Base-by-base conservation (phyloP, 2,329 filamentous ascomycete species). In the Aspergillus ustus region DNA sequence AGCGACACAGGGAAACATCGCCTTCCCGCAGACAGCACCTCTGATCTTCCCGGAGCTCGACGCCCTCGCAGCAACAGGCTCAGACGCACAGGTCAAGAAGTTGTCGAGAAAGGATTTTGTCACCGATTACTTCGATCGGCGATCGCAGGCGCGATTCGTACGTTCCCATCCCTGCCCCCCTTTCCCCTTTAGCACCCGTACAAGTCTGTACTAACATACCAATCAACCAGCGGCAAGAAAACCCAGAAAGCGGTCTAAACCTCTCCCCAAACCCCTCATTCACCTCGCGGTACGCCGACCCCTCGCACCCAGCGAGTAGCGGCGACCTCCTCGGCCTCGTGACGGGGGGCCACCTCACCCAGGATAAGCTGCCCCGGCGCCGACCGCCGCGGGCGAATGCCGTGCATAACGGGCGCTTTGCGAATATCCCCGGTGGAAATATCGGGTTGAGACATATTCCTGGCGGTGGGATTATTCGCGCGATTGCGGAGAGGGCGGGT, bases 271-370 rank as follows among this genome's bases (percentile, higher is more conserved):
- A 71, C 62, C 67, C 67, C 45, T 69, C 73, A 22, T 84, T 85
- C 64, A 72, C 74, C 0, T 83, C 80, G 4, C 76, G 81, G 22
- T 84, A 81, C 65, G 78, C 80, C 7, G 83, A 87, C 63, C 83
- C 84, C 0, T 82, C 79, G 62, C 80, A 85, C 63, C 77, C 83
- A 0, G 81, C 80, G 34, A 83, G 80, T 64, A 82, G 76, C 29
- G 83, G 84, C 2, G 79, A 77, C 7, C 69, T 84, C 8, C 66
- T 84, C 3, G 75, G 78, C 0, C 68, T 85, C 2, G 63, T 84
- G 2, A 83, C 78, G 0, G 83, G 83, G 1, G 83, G 83, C 0
- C 68, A 72, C 5, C 48, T 82, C 70, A 65, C 72, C 5, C 11
- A 13, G 11, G 34, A 17, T 11, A 13, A 40, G 1, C 34, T 40